Evolutionary conservation across 495 filamentous ascomycete species (phyloP).

Genomic region (Daldinia concentrica): DNA sequence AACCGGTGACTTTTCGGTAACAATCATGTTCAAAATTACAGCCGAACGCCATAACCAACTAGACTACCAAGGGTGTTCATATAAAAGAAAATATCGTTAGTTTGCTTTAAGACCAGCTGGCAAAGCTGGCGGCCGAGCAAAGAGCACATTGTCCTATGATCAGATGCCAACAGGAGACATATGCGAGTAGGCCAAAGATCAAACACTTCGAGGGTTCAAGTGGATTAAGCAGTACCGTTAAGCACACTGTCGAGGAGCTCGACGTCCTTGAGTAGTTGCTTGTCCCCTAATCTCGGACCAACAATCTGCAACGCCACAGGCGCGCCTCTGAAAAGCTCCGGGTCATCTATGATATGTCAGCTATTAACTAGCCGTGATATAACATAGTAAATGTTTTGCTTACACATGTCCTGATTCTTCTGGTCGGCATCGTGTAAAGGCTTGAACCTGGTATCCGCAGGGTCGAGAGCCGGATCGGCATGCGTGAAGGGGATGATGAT

Average conservation of each 20-base stretch:
- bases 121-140: background rate
- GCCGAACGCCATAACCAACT: conserved; percentile 38
- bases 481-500: conserved; percentile 46
- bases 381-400: background rate
- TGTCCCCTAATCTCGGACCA: conserved; percentile 42
- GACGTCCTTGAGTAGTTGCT: conserved; percentile 40
- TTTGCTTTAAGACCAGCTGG: background rate
- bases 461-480: conserved; percentile 43
- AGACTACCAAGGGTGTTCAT: conserved; percentile 29
- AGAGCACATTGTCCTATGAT: background rate
- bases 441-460: conserved; percentile 33
- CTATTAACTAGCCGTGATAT: background rate
- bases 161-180: background rate
- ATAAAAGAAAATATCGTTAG: background rate
- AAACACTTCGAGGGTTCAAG: background rate
- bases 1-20: conserved; percentile 41
- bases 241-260: conserved; percentile 31
- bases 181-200: background rate
- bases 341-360: conserved; percentile 43
- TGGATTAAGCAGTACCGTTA: conserved; percentile 17
- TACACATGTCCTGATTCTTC: conserved; percentile 47
- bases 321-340: conserved; percentile 46
- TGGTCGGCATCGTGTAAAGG: conserved; percentile 31
- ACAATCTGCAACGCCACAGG: conserved; percentile 49
- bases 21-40: conserved; percentile 32